Evolutionary conservation across 192 early-diverging fungal genomes (phyloP).

Genomic region (Backusella psychrophila): DNA sequence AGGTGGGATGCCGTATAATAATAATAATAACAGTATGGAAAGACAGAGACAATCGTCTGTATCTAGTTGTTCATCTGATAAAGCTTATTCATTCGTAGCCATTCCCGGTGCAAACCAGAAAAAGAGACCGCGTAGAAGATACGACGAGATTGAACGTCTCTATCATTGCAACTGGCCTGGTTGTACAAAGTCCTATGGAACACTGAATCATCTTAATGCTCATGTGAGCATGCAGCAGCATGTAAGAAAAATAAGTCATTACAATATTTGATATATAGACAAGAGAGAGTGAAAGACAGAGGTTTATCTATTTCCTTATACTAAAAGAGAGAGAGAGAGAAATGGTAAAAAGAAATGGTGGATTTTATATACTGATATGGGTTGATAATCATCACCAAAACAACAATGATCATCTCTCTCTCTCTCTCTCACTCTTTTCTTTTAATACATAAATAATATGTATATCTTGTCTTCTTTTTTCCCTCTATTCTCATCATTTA

Average conservation of each 20-base stretch:
- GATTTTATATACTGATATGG: background rate
- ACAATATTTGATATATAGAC: background rate
- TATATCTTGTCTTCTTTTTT: background rate
- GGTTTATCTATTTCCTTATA: no score
- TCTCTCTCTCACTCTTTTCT: background rate
- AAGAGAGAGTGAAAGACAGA: background rate
- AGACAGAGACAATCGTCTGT: constrained; percentile 8
- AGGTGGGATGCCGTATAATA: constrained; percentile 5
- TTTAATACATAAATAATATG: background rate
- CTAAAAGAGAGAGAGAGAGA: background rate
- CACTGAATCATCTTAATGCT: constrained; percentile 61
- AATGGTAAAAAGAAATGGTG: background rate
- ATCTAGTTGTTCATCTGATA: constrained; percentile 14
- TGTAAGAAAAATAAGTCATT: constrained; percentile 15
- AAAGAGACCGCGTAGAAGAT: constrained; percentile 55
- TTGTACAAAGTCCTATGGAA: constrained; percentile 59
- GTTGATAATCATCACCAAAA: background rate
- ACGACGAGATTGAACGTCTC: constrained; percentile 60
- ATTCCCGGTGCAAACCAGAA: constrained; percentile 51
- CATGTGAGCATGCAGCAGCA: constrained; percentile 64
- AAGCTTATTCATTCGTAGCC: constrained; percentile 43
- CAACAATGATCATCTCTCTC: background rate
- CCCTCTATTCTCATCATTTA: background rate
- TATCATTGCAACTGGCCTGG: constrained; percentile 53
- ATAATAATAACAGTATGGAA: background rate